phyloP scores from a whole-genome alignment of 768 basidiomycete species.

The Calocybe indica region DNA sequence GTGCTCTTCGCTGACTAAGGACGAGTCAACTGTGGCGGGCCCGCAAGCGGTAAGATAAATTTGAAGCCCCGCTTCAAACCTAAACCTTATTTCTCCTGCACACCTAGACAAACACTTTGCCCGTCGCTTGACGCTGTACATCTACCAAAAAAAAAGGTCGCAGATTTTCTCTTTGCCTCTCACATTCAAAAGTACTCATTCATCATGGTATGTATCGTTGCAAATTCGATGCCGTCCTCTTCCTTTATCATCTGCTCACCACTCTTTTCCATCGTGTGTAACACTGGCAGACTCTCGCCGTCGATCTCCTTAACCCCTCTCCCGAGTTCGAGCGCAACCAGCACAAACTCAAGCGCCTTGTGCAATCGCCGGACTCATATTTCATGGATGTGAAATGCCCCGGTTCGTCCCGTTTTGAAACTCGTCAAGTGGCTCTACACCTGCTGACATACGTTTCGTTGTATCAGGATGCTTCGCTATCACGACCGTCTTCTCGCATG shows the following conservation, averaged over 20 bases:
- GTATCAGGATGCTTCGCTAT: constrained; percentile 87
- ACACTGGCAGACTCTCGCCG: constrained; percentile 73
- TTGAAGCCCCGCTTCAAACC: constrained; percentile 22
- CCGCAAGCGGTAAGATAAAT: constrained; percentile 20
- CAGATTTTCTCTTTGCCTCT: constrained; percentile 15
- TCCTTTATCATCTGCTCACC: not conserved
- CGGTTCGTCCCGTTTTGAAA: constrained; percentile 44
- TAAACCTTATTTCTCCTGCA: constrained; percentile 33
- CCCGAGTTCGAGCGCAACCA: constrained; percentile 77
- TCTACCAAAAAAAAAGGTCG: constrained; percentile 24
- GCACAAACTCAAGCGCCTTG: constrained; percentile 99
- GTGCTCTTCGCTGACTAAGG: constrained; percentile 1
- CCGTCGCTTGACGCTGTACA: constrained; percentile 17
- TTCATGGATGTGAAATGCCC: constrained; percentile 99
- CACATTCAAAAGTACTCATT: constrained; percentile 12
- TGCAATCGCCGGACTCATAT: constrained; percentile 97
- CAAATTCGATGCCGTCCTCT: not conserved
- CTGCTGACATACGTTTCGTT: constrained; percentile 8
- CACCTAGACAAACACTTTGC: constrained; percentile 29
- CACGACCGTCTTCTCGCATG: constrained; percentile 99
- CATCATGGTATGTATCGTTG: constrained; percentile 23
- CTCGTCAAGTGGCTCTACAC: not conserved
- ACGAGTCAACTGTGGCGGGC: constrained; percentile 11
- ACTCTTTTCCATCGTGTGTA: not conserved
- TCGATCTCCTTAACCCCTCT: constrained; percentile 97